Percentiles rank a stretch among this genome's conserved stretches.
Evolutionary conservation across 371 early-diverging fungal genomes (phyloP).

Genomic region (Saksenaea vasiformis): DNA sequence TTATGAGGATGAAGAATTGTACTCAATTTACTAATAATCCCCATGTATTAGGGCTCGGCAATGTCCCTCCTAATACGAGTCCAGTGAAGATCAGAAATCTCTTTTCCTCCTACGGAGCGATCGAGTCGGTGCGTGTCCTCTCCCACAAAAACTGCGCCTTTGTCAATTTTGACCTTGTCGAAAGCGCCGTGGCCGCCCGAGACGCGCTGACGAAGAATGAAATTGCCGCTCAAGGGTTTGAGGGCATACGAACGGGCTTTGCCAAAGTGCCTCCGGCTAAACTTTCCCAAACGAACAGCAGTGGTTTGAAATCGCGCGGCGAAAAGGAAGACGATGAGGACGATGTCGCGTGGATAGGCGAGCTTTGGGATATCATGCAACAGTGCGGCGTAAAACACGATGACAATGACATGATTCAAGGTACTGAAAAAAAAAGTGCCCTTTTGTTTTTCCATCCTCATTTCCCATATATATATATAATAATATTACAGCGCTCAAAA

Average conservation of each 20-base stretch:
- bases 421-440: conserved; percentile 11
- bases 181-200: conserved; percentile 88
- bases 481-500: conserved; percentile 10
- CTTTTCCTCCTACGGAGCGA: conserved; percentile 83
- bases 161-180: conserved; percentile 88
- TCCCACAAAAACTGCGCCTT: conserved; percentile 97
- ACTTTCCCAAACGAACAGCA: conserved; percentile 3
- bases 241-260: conserved; percentile 85
- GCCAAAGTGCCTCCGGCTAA: conserved; percentile 79
- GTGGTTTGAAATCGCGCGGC: conserved; percentile 7
- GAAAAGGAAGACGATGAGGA: conserved; percentile 20
- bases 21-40: background rate
- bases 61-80: conserved; percentile 82
- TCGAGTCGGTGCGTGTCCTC: conserved; percentile 93
- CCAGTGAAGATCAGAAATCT: conserved; percentile 74
- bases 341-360: conserved; percentile 30
- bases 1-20: background rate
- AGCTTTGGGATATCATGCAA: conserved; percentile 33
- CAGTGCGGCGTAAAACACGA: conserved; percentile 23
- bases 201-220: conserved; percentile 87
- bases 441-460: too few relatives aligned
- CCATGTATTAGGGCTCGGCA: conserved; percentile 85
- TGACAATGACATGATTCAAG: conserved; percentile 15
- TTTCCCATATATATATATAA: too few relatives aligned
- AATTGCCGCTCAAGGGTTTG: conserved; percentile 74